These are phyloP conservation scores for Neobulgaria alba DNA, from an alignment of 2,329 filamentous ascomycete genomes.

Conservation along the genomic window DNA sequence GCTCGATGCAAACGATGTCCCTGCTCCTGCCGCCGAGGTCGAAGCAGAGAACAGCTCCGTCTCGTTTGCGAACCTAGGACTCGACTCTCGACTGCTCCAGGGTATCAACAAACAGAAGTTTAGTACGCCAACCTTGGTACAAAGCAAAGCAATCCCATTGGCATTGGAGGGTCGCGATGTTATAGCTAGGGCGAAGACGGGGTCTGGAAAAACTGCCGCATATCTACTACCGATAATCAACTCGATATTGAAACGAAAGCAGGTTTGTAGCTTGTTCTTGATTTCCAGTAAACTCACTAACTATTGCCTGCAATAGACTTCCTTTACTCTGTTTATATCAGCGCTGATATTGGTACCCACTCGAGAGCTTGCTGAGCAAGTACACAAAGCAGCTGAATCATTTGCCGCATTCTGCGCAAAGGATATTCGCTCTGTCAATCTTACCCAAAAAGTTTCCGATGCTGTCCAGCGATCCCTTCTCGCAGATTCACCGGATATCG, in stretches of 20 bases:
- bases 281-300: constrained; percentile 9
- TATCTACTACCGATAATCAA: constrained; percentile 88
- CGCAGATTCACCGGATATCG: constrained; percentile 76
- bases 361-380: constrained; percentile 87
- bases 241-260: constrained; percentile 70
- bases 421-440: constrained; percentile 71
- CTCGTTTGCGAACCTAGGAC: constrained; percentile 67
- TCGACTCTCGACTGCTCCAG: constrained; percentile 81
- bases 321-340: constrained; percentile 48
- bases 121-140: constrained; percentile 78
- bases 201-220: constrained; percentile 95
- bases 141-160: constrained; percentile 78
- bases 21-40: constrained; percentile 30
- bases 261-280: constrained; percentile 34
- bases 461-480: constrained; percentile 81
- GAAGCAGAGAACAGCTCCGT: constrained; percentile 21
- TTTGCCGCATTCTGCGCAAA: constrained; percentile 80
- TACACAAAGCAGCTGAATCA: constrained; percentile 67
- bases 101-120: constrained; percentile 79
- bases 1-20: constrained; percentile 46
- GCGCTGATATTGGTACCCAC: constrained; percentile 91
- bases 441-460: constrained; percentile 85
- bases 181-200: constrained; percentile 85
- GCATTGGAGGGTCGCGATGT: constrained; percentile 84
- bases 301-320: constrained; percentile 36